Percentiles rank a stretch among this genome's conserved stretches.
phyloP scores from a whole-genome alignment of 768 basidiomycete species.

The Lentinula detonsa region DNA sequence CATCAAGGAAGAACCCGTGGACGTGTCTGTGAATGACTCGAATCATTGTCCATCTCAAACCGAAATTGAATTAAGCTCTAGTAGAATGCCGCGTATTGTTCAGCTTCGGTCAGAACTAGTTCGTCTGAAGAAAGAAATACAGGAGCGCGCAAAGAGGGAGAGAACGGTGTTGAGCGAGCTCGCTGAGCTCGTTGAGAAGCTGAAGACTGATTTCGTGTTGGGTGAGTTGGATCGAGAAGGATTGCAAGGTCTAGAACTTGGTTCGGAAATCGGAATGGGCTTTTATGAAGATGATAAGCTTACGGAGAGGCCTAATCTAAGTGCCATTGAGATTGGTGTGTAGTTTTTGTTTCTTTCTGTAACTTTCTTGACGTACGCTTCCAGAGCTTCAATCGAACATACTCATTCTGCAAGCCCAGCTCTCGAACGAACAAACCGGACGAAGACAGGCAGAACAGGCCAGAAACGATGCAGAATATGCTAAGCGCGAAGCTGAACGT shows the following conservation, averaged over 20 bases:
- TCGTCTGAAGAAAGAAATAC: neutral
- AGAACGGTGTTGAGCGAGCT: neutral
- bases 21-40: neutral
- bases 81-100: neutral
- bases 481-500: neutral
- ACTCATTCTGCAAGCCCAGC: neutral
- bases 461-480: neutral
- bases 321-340: neutral
- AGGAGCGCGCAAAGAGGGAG: neutral
- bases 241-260: neutral
- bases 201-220: neutral
- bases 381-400: neutral
- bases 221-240: neutral
- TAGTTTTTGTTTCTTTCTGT: neutral
- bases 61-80: neutral
- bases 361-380: neutral
- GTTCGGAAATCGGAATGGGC: neutral
- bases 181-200: neutral
- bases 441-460: neutral
- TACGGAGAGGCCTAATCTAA: neutral
- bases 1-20: neutral
- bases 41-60: neutral
- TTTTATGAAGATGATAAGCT: neutral
- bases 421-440: neutral
- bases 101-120: neutral